Evolutionary conservation across 225 moss, liverwort and hornwort species (phyloP).

Genomic region (Physcomitrium patens): DNA sequence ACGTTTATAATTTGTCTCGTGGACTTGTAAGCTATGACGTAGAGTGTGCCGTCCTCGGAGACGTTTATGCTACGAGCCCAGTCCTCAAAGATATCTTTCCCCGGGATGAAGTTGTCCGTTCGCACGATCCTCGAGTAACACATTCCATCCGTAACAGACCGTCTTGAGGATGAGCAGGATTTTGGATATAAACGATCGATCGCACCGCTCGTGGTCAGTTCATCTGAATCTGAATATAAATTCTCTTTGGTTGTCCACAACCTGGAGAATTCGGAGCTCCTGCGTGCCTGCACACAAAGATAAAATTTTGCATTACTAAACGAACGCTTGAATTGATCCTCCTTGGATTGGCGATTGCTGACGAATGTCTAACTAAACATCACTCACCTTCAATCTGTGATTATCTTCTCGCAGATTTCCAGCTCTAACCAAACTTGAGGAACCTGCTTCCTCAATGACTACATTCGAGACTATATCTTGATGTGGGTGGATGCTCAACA

Average conservation of each 20-base stretch:
- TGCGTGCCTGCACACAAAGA: conserved; percentile 42
- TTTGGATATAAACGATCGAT: conserved; percentile 10
- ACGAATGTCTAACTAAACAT: not conserved
- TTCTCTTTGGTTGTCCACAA: conserved; percentile 31
- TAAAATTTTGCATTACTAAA: not conserved
- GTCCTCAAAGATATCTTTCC: conserved; percentile 46
- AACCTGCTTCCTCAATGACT: not conserved
- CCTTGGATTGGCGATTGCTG: not conserved
- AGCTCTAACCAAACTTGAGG: conserved; percentile 39
- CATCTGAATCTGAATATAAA: not conserved
- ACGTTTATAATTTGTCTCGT: conserved; percentile 44
- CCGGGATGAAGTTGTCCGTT: conserved; percentile 38
- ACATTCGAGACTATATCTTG: conserved; percentile 25
- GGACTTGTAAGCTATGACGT: conserved; percentile 47
- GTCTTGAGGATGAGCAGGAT: conserved; percentile 35
- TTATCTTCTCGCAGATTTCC: conserved; percentile 42
- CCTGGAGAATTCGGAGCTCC: conserved; percentile 36
- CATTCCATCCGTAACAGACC: conserved; percentile 37
- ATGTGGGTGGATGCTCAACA: conserved; percentile 22
- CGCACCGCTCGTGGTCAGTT: conserved; percentile 26
- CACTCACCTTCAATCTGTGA: conserved; percentile 38
- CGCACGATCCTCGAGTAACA: conserved; percentile 45
- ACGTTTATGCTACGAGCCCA: conserved; percentile 49
- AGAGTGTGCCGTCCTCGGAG: conserved; percentile 46
- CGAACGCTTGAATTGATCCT: not conserved